These are phyloP conservation scores for Pestalotiopsis sp. DNA, from an alignment of 2,329 filamentous ascomycete species.

Conservation along the genomic window DNA sequence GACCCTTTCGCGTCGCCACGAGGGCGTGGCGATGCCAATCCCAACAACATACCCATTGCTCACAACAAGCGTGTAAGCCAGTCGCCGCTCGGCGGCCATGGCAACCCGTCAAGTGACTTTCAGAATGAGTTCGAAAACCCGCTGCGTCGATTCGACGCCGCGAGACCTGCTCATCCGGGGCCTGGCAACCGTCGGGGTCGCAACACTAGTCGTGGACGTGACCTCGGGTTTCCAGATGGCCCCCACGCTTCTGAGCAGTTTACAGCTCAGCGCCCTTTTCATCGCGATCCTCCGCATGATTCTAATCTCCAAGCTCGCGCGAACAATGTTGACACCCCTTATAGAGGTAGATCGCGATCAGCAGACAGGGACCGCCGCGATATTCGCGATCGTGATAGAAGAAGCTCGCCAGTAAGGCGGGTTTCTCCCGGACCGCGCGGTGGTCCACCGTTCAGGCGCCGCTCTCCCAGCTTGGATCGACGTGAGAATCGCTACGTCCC, in stretches of 20 bases:
- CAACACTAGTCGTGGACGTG: neutral
- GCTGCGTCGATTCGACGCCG: neutral
- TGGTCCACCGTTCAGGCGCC: slow-evolving; percentile 50
- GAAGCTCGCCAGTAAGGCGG: slow-evolving; percentile 32
- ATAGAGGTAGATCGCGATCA: slow-evolving; percentile 57
- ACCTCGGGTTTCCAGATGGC: neutral
- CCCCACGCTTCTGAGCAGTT: neutral
- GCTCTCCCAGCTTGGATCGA: slow-evolving; percentile 54
- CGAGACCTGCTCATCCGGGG: neutral
- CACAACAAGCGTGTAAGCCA: slow-evolving; percentile 6
- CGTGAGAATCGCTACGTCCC: slow-evolving; percentile 44
- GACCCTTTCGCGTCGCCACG: neutral
- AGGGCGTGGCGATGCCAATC: slow-evolving; percentile 4
- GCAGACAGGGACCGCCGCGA: slow-evolving; percentile 45
- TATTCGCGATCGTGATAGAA: slow-evolving; percentile 23
- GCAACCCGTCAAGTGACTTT: slow-evolving; percentile 6
- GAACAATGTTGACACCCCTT: slow-evolving; percentile 2
- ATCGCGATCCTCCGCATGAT: slow-evolving; percentile 27
- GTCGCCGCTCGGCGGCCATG: neutral
- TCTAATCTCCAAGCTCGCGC: slow-evolving; percentile 16
- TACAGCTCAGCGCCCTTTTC: neutral
- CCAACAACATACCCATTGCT: slow-evolving; percentile 8
- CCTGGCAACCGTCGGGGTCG: slow-evolving; percentile 7
- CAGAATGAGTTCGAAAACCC: neutral
- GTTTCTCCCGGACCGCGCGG: slow-evolving; percentile 41